Evolutionary conservation across 257 asterid genomes (phyloP).

Genomic region (Osmanthus fragrans): DNA sequence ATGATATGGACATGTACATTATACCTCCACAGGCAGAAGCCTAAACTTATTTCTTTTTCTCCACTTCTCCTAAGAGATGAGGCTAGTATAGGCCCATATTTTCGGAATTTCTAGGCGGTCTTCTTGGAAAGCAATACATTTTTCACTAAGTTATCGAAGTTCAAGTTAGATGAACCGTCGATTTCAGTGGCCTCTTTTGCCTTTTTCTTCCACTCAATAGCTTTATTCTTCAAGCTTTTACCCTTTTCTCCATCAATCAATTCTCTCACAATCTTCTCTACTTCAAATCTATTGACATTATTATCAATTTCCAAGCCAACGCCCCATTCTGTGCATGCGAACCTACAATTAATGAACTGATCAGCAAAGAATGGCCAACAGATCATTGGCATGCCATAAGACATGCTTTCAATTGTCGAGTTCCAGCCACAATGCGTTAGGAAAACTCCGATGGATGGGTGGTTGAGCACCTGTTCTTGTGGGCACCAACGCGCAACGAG

Average conservation of each 20-base stretch:
- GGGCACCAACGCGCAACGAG: conserved; percentile 21
- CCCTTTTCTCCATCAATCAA: conserved; percentile 15
- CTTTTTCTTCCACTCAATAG: conserved; percentile 23
- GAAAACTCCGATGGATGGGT: conserved; percentile 18
- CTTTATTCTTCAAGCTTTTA: background rate
- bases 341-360: conserved; percentile 18
- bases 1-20: no score
- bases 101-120: background rate
- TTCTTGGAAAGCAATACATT: conserved; percentile 11
- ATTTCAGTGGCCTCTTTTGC: conserved; percentile 5
- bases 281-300: background rate
- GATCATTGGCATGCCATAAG: conserved; percentile 23
- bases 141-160: conserved; percentile 7
- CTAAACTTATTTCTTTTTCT: no score
- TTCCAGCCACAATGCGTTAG: conserved; percentile 27
- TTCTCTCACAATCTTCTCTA: conserved; percentile 10
- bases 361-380: conserved; percentile 30
- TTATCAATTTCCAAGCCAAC: conserved; percentile 14
- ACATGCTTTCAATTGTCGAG: conserved; percentile 25
- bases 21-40: no score
- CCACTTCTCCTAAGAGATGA: no score
- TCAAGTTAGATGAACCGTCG: conserved; percentile 9
- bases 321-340: conserved; percentile 19
- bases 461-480: conserved; percentile 24
- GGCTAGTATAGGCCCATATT: no score